phyloP scores from a whole-genome alignment of 1,284 basidiomycete species.

The Tausonia pullulans region DNA sequence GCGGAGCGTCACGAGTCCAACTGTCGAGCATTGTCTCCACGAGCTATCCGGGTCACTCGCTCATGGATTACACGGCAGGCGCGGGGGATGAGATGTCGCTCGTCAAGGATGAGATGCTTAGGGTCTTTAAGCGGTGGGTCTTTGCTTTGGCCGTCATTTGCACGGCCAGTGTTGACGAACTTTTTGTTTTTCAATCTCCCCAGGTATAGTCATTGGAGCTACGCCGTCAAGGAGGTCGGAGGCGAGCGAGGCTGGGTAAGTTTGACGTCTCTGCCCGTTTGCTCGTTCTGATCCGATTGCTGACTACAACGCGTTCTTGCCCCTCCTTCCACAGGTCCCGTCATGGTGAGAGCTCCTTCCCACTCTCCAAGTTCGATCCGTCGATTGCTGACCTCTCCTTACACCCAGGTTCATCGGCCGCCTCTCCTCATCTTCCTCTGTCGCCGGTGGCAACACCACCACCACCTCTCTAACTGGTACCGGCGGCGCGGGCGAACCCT shows the following conservation, averaged over 20 bases:
- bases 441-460: neutral
- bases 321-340: too few species aligned
- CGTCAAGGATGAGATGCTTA: conserved; percentile 68
- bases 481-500: conserved; percentile 48
- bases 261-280: too few species aligned
- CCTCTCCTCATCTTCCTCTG: neutral
- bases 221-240: conserved; percentile 36
- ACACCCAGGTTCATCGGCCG: conserved; percentile 30
- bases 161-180: too few species aligned
- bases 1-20: conserved; percentile 49
- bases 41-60: conserved; percentile 81
- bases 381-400: too few species aligned
- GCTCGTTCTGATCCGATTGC: too few species aligned
- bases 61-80: conserved; percentile 90
- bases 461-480: too few species aligned
- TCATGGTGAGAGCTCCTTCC: too few species aligned
- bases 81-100: conserved; percentile 80
- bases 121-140: conserved; percentile 65
- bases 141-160: too few species aligned
- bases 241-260: conserved; percentile 43
- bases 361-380: too few species aligned
- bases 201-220: conserved; percentile 43
- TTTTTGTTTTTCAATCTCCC: too few species aligned
- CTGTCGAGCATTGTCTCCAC: conserved; percentile 82
- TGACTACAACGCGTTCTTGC: too few species aligned